These are phyloP conservation scores for Claviceps digitariae DNA, from an alignment of 2,329 filamentous ascomycete genomes.

Conservation along the genomic window DNA sequence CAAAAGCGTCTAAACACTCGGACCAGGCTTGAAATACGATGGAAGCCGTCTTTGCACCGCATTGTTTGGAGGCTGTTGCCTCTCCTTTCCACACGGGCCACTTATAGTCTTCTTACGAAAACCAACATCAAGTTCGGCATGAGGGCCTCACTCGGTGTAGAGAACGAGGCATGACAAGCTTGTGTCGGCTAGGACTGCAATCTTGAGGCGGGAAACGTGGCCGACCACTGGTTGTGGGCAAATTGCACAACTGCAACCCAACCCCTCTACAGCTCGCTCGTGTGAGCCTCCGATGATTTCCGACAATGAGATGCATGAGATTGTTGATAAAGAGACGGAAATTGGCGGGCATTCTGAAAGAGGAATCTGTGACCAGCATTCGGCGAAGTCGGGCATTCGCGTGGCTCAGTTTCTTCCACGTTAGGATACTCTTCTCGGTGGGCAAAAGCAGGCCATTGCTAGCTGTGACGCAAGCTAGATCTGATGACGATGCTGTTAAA, in stretches of 20 bases:
- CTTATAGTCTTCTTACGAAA: too few relatives aligned
- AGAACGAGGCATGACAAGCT: background rate
- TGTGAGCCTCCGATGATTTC: too few relatives aligned
- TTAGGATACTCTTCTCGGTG: slow-evolving; percentile 20
- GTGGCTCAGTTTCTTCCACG: slow-evolving; percentile 22
- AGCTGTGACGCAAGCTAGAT: slow-evolving; percentile 11
- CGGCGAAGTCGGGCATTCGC: slow-evolving; percentile 18
- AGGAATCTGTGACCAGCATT: slow-evolving; percentile 24
- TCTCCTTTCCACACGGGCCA: too few relatives aligned
- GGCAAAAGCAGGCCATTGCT: slow-evolving; percentile 22
- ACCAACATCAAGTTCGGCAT: background rate
- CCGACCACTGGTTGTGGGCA: too few relatives aligned
- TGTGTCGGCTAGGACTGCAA: background rate
- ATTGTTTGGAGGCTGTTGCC: too few relatives aligned
- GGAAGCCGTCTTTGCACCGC: background rate
- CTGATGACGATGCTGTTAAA: background rate
- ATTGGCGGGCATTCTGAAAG: slow-evolving; percentile 19
- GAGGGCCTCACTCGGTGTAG: background rate
- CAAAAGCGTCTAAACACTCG: background rate
- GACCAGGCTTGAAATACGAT: background rate
- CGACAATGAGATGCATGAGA: too few relatives aligned
- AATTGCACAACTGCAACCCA: too few relatives aligned
- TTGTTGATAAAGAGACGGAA: slow-evolving; percentile 19
- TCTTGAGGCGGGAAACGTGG: too few relatives aligned
- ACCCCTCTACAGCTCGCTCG: too few relatives aligned